Conservation (phyloP, 345 rosid genomes). For the Citropsis articulata region DNA sequence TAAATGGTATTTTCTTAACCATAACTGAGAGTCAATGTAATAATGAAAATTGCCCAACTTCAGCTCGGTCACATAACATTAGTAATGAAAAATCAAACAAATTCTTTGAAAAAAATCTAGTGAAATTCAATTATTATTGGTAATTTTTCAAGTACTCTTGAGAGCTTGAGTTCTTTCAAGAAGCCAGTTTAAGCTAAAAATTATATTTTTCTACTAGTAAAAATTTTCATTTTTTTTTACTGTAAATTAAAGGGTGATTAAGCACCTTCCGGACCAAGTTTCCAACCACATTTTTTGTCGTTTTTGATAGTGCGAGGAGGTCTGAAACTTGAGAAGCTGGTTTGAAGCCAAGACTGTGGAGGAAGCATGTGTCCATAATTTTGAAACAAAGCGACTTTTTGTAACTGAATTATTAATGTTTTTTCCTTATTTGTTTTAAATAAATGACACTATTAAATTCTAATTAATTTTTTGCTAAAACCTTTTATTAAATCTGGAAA, state of each 20-base stretch:
- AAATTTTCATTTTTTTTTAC: not conserved
- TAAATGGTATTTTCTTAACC: slow-evolving; percentile 13
- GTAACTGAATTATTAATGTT: slow-evolving; percentile 25
- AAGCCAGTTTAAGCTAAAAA: not conserved
- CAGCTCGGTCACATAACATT: not conserved
- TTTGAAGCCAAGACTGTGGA: not conserved
- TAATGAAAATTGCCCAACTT: not conserved
- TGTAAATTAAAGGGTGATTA: not conserved
- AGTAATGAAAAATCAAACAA: not conserved
- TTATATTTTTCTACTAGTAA: not conserved
- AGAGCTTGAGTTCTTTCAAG: not conserved
- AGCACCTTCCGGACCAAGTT: not conserved
- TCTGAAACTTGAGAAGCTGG: not conserved
- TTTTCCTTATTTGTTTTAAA: slow-evolving; percentile 11
- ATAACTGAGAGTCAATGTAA: slow-evolving; percentile 5
- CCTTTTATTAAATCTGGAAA: not conserved
- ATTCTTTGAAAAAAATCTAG: not conserved
- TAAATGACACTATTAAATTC: slow-evolving; percentile 12
- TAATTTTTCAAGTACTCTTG: not conserved
- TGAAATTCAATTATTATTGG: not conserved
- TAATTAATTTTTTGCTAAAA: slow-evolving; percentile 13
- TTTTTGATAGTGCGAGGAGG: not conserved
- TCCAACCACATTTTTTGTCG: slow-evolving; percentile 6
- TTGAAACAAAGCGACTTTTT: not conserved
- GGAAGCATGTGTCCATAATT: slow-evolving; percentile 7